These are phyloP conservation scores for Miscanthus lutarioriparius DNA, from an alignment of 176 grass and related monocot genomes.

Conservation along the genomic window DNA sequence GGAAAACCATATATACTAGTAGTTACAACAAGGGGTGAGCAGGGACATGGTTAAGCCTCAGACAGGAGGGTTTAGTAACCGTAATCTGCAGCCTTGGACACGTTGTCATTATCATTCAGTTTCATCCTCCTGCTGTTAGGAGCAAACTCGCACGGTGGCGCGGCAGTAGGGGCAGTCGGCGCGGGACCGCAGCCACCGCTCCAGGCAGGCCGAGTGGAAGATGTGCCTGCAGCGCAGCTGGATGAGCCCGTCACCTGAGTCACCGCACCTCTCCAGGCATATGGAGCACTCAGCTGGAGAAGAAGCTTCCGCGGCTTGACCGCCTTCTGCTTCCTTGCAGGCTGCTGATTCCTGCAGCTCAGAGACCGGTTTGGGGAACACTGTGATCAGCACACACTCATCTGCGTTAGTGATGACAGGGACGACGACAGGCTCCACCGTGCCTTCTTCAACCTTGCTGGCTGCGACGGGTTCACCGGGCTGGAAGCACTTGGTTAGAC, in stretches of 20 bases:
- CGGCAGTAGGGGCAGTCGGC: conserved; percentile 72
- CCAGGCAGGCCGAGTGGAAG: conserved; percentile 68
- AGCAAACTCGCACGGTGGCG: conserved; percentile 35
- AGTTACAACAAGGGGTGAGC: neutral
- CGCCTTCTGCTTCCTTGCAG: neutral
- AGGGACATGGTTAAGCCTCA: neutral
- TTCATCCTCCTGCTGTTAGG: conserved; percentile 2
- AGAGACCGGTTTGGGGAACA: neutral
- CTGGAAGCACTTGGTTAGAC: conserved; percentile 35
- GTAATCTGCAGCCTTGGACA: neutral
- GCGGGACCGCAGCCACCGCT: conserved; percentile 50
- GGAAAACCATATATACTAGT: neutral
- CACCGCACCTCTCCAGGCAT: conserved; percentile 59
- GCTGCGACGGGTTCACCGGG: neutral
- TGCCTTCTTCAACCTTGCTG: neutral
- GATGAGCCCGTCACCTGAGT: neutral
- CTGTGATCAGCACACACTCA: neutral
- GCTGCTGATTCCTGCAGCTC: conserved; percentile 7
- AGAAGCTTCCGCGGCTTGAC: neutral
- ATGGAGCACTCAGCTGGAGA: conserved; percentile 58
- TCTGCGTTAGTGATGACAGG: neutral
- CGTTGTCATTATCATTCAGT: neutral
- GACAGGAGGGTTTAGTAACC: neutral
- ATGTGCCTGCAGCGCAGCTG: conserved; percentile 64
- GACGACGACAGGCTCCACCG: too few species aligned